phyloP scores from a whole-genome alignment of 495 filamentous ascomycete species.

The Echria macrotheca region DNA sequence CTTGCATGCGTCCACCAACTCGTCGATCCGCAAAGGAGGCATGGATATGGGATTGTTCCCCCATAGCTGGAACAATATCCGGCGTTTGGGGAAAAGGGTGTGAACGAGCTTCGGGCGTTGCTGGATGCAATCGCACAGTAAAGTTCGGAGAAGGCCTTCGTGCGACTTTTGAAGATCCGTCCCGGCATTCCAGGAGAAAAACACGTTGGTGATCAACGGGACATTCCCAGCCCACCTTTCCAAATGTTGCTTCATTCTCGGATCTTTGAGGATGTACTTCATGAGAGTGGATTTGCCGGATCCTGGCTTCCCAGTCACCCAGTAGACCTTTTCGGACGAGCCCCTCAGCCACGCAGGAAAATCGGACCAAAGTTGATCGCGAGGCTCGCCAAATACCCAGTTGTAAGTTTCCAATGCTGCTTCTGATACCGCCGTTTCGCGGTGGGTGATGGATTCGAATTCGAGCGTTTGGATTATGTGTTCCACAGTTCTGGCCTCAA shows the following conservation, averaged over 20 bases:
- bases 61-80: neutral
- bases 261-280: neutral
- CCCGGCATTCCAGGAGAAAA: constrained; percentile 38
- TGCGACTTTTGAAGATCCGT: constrained; percentile 31
- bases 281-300: neutral
- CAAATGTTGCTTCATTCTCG: neutral
- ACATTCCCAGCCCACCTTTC: neutral
- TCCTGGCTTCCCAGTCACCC: neutral
- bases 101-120: constrained; percentile 18
- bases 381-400: too few relatives aligned
- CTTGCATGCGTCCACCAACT: too few relatives aligned
- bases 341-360: neutral
- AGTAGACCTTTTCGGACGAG: neutral
- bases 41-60: too few relatives aligned
- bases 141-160: constrained; percentile 33
- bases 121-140: constrained; percentile 29
- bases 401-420: too few relatives aligned
- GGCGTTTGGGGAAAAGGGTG: neutral
- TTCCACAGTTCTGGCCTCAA: too few relatives aligned
- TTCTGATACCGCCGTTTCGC: too few relatives aligned
- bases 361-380: too few relatives aligned
- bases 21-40: too few relatives aligned
- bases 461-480: too few relatives aligned
- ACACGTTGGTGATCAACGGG: neutral
- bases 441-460: too few relatives aligned